These are phyloP conservation scores for Paracamarosporium sp. DNA, from an alignment of 2,329 filamentous ascomycete species.

Conservation along the genomic window DNA sequence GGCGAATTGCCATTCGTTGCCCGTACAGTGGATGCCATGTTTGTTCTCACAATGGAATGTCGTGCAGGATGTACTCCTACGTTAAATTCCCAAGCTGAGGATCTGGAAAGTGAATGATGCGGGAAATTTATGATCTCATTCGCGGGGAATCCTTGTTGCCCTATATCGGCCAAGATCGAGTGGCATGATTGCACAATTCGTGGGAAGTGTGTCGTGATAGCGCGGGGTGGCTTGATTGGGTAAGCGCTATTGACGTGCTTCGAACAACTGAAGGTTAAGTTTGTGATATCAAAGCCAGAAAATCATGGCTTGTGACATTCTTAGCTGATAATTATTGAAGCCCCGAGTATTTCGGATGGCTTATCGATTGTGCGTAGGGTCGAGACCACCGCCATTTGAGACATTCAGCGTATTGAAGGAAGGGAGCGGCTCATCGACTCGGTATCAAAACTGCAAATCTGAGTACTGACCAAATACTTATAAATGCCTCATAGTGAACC, in stretches of 20 bases:
- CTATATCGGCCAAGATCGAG: background rate
- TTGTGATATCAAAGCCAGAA: background rate
- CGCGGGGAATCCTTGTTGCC: background rate
- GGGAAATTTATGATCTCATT: background rate
- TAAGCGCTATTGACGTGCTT: slow-evolving; percentile 1
- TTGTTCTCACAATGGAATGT: background rate
- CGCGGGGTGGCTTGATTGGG: background rate
- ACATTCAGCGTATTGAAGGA: no score
- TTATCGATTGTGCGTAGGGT: no score
- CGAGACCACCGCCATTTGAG: no score
- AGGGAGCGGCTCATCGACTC: no score
- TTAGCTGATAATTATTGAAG: no score
- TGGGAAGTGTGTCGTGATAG: background rate
- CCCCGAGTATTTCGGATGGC: no score
- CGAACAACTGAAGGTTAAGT: background rate
- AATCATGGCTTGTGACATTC: background rate
- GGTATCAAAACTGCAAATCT: no score
- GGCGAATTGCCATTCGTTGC: background rate
- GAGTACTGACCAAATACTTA: background rate
- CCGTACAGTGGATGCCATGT: slow-evolving; percentile 1
- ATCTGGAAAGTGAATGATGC: background rate
- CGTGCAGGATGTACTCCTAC: background rate
- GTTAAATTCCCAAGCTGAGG: background rate
- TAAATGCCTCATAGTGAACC: background rate
- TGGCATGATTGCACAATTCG: background rate